These are phyloP conservation scores for Theobroma cacao DNA, from an alignment of 345 rosid genomes.

Conservation along the genomic window DNA sequence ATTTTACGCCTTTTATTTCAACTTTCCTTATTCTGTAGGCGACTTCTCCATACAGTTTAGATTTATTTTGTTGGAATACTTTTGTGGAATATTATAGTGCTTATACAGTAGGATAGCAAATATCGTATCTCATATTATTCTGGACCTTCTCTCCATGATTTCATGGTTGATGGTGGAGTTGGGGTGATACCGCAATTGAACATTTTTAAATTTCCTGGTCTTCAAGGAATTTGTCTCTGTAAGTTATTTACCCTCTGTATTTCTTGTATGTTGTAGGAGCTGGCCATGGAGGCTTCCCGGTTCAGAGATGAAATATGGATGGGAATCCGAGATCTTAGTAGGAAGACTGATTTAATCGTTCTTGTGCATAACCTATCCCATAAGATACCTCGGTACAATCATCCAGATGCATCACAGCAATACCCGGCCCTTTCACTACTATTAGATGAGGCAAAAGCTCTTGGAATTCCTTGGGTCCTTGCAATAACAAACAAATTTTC, in stretches of 20 bases:
- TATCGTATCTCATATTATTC: neutral
- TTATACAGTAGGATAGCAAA: neutral
- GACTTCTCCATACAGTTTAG: neutral
- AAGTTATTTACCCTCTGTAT: neutral
- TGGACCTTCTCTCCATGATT: neutral
- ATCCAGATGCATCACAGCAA: slow-evolving; percentile 41
- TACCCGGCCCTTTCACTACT: slow-evolving; percentile 81
- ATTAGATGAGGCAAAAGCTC: slow-evolving; percentile 85
- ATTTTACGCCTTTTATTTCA: neutral
- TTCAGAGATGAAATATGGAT: slow-evolving; percentile 92
- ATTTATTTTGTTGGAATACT: neutral
- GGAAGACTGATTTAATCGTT: slow-evolving; percentile 78
- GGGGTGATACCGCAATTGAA: neutral
- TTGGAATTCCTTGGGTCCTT: slow-evolving; percentile 95
- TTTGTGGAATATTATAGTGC: neutral
- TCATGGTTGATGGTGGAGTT: neutral
- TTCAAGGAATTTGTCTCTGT: neutral
- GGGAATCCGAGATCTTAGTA: slow-evolving; percentile 73
- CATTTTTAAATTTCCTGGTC: neutral
- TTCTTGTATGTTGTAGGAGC: slow-evolving; percentile 46
- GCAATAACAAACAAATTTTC: slow-evolving; percentile 96
- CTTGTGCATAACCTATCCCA: slow-evolving; percentile 96
- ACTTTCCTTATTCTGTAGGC: neutral
- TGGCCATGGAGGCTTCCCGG: slow-evolving; percentile 59
- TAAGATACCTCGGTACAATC: slow-evolving; percentile 66